Evolutionary conservation across 805 yeast genomes (phyloP), one percentile per base, ranked within the genome.

Genomic region (Ogataea siamensis): DNA sequence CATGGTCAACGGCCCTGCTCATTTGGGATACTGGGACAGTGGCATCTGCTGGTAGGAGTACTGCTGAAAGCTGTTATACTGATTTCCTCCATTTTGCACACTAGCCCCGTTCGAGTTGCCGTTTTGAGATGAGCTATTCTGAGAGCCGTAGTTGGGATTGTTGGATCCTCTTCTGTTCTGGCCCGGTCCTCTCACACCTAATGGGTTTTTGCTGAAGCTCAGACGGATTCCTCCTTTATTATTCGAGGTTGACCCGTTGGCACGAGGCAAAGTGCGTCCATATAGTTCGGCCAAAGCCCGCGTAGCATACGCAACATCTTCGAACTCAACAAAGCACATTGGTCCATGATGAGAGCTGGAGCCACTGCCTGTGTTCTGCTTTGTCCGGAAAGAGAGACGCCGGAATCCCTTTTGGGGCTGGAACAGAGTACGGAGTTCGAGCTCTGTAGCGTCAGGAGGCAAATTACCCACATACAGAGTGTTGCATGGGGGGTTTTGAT

Each of bases 261-360:
- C 80, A 55, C 96, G 75, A 20, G 95, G 94, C 53, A 93, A 72
- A 8, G 93, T 87, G 46, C 93, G 73, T 11, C 99, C 99, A 58
- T 93, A 93, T 33, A 93, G 68, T 63, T 89, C 96, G 21, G 95
- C 95, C 43, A 93, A 70, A 0, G 98, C 97, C 53, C 87, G 74
- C 2, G 98, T 87, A 1, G 99, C 99, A 63, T 78, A 83, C 3
- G 84, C 81, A 36, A 93, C 95, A 60, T 91, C 97, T 53, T 93
- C 99, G 67, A 93, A 93, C 68, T 93, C 99, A 38, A 93, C 99
- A 71, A 93, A 93, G 63, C 99, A 93, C 98, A 93, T 93, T 39
- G 99, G 99, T 4, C 99, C 98, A 65, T 84, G 94, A 49, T 76
- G 74, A 28, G 70, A 68, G 32, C 60, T 57, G 3, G 58, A 53